Percentiles rank a stretch among this genome's conserved stretches.
These are phyloP conservation scores for Calonectria honghensis DNA, from an alignment of 2,329 filamentous ascomycete genomes.

Conservation along the genomic window DNA sequence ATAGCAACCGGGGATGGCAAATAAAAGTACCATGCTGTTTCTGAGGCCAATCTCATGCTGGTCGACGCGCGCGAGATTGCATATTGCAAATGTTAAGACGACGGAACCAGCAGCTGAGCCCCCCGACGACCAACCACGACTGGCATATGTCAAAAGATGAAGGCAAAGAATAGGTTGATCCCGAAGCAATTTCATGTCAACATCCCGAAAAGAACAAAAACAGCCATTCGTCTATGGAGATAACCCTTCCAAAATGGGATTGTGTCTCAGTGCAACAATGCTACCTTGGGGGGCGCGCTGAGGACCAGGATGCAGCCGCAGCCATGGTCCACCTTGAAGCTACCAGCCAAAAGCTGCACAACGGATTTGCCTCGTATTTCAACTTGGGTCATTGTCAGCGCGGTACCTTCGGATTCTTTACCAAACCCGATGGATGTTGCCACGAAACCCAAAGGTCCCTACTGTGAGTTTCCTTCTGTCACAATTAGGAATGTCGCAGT, in stretches of 20 bases:
- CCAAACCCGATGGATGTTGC: not conserved
- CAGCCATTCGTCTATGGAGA: not conserved
- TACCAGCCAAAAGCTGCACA: not conserved
- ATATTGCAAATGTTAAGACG: not conserved
- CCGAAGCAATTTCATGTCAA: not conserved
- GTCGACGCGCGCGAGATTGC: not conserved
- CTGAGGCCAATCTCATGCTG: not conserved
- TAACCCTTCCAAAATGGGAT: not conserved
- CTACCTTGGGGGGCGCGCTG: not conserved
- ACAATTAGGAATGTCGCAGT: not conserved
- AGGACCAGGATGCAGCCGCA: constrained; percentile 5
- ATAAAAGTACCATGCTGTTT: not conserved
- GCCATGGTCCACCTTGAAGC: not conserved
- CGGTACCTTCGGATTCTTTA: not conserved
- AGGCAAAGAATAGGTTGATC: not conserved
- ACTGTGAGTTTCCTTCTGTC: not conserved
- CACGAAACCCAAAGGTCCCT: not conserved
- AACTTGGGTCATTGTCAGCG: not conserved
- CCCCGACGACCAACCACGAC: not conserved
- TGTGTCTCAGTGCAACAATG: not conserved
- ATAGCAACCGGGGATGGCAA: not conserved
- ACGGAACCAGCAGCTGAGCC: not conserved
- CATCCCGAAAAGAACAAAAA: not conserved
- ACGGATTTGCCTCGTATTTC: not conserved
- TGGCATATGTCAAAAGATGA: too few relatives aligned